Percentiles rank a stretch among this genome's conserved stretches.
These are phyloP conservation scores for Penicillium psychrosexuale DNA, from an alignment of 2,329 filamentous ascomycete species.

Conservation along the genomic window DNA sequence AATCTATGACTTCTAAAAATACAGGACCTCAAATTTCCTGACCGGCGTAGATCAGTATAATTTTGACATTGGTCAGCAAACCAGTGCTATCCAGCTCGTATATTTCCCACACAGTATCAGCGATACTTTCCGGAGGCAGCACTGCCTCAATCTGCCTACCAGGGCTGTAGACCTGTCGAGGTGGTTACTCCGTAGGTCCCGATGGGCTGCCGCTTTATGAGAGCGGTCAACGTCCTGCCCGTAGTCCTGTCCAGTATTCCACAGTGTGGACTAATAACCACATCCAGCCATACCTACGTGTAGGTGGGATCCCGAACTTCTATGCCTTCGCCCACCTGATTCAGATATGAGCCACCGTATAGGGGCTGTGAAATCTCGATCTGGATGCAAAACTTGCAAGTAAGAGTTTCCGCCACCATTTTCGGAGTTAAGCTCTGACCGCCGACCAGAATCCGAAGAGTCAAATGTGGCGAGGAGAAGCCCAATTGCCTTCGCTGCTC, in stretches of 20 bases:
- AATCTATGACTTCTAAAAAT: constrained; percentile 11
- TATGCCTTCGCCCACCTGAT: not conserved
- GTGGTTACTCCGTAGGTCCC: not conserved
- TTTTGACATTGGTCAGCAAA: not conserved
- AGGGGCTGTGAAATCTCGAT: constrained; percentile 12
- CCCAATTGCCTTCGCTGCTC: constrained; percentile 20
- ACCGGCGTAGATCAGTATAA: not conserved
- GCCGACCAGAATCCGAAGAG: constrained; percentile 13
- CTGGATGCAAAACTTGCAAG: constrained; percentile 22
- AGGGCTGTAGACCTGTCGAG: not conserved
- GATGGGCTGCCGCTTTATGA: not conserved
- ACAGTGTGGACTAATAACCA: too few relatives aligned
- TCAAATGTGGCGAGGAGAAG: constrained; percentile 29
- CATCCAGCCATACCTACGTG: too few relatives aligned
- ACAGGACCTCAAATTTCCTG: not conserved
- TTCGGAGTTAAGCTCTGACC: not conserved
- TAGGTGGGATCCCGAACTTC: not conserved
- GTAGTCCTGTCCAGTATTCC: too few relatives aligned
- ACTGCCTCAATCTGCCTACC: not conserved
- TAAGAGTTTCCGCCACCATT: constrained; percentile 1
- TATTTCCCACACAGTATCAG: not conserved
- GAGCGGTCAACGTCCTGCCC: not conserved
- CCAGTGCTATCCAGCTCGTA: not conserved
- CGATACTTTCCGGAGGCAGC: not conserved
- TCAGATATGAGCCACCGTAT: constrained; percentile 3